Evolutionary conservation across 2,329 filamentous ascomycete genomes (phyloP).

Genomic region (Colletotrichum sp.): DNA sequence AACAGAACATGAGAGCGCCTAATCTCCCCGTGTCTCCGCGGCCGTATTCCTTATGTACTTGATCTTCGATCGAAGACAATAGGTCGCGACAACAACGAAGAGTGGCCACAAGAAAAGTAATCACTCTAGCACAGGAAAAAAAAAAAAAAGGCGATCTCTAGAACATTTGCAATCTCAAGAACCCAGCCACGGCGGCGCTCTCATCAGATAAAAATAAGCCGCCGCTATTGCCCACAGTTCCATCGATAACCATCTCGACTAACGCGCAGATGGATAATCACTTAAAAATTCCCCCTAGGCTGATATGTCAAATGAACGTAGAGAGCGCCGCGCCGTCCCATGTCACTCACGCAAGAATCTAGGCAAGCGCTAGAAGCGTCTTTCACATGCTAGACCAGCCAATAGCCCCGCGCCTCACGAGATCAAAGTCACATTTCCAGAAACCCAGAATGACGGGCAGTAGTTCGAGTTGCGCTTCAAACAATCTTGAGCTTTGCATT

Average conservation of each 20-base stretch:
- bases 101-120: neutral
- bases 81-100: too few relatives aligned
- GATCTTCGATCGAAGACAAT: neutral
- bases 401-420: neutral
- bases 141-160: neutral
- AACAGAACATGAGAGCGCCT: fast-evolving
- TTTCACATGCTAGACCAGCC: neutral
- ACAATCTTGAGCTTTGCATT: neutral
- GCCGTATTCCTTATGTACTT: neutral
- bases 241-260: neutral
- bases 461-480: neutral
- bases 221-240: fast-evolving
- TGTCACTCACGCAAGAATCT: neutral
- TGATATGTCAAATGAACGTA: neutral
- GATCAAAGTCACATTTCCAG: neutral
- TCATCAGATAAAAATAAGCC: neutral
- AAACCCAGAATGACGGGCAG: neutral
- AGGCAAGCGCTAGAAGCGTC: neutral
- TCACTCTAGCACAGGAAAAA: fast-evolving
- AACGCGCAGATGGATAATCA: neutral
- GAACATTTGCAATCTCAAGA: neutral
- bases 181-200: neutral
- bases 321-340: neutral
- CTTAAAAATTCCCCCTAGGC: neutral
- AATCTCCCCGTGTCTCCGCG: neutral